These are phyloP conservation scores for Daldinia bambusicola DNA, from an alignment of 495 filamentous ascomycete genomes.

Conservation along the genomic window DNA sequence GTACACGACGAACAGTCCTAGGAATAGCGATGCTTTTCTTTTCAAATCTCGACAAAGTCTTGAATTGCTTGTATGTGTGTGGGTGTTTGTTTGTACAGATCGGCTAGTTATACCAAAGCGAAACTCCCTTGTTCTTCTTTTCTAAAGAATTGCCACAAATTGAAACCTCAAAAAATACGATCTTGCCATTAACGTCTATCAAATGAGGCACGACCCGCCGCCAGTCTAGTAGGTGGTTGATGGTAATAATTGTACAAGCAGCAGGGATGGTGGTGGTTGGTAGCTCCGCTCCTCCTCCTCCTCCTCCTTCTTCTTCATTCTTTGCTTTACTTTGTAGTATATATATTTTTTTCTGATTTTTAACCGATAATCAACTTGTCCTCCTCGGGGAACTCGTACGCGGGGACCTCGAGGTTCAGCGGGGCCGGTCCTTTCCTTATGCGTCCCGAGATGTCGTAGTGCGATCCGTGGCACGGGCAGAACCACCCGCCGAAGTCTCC, in stretches of 20 bases:
- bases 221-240: conserved; percentile 38
- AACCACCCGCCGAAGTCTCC: conserved; percentile 99
- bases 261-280: background rate
- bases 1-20: background rate
- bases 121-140: conserved; percentile 3
- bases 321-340: too few relatives aligned
- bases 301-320: too few relatives aligned
- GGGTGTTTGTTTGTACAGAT: conserved; percentile 44
- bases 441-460: conserved; percentile 99
- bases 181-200: conserved; percentile 47
- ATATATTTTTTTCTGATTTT: conserved; percentile 17
- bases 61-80: conserved; percentile 25
- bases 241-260: conserved; percentile 45
- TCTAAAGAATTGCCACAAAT: conserved; percentile 45
- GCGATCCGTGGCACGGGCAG: conserved; percentile 99
- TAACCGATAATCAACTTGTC: conserved; percentile 84
- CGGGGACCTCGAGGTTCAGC: conserved; percentile 94
- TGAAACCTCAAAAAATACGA: conserved; percentile 39
- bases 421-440: conserved; percentile 95
- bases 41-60: conserved; percentile 36
- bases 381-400: conserved; percentile 87
- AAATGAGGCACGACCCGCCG: conserved; percentile 38
- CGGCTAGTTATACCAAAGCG: conserved; percentile 39
- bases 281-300: too few relatives aligned
- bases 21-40: conserved; percentile 17